phyloP scores from a whole-genome alignment of 2,329 filamentous ascomycete genomes.

The Ceratocystis alfenasii region DNA sequence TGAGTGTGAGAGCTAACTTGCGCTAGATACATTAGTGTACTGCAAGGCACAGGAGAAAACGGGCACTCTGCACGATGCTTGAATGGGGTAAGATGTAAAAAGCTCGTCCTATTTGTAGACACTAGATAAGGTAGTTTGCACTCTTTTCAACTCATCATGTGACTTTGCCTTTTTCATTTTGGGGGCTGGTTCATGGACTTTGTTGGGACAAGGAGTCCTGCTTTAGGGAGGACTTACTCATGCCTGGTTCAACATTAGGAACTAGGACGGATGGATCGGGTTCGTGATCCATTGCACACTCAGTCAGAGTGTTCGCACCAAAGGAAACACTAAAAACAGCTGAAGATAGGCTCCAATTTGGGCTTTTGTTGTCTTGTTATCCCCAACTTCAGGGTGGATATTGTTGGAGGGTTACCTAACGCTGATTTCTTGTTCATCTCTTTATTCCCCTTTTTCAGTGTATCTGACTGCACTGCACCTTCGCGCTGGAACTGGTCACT shows the following conservation, averaged over 20 bases:
- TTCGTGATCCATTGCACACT: background rate
- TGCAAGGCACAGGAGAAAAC: conserved; percentile 19
- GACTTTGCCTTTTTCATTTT: background rate
- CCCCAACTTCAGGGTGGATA: too few relatives aligned
- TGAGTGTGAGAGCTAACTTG: background rate
- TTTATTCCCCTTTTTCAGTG: too few relatives aligned
- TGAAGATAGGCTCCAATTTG: background rate
- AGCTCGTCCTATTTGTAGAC: too few relatives aligned
- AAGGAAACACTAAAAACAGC: conserved; percentile 4
- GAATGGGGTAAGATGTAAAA: conserved; percentile 2
- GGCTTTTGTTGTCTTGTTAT: background rate
- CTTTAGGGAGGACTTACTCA: background rate
- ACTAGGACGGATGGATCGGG: too few relatives aligned
- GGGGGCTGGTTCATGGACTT: background rate
- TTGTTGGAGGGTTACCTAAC: too few relatives aligned
- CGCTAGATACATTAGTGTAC: background rate
- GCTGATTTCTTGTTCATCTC: too few relatives aligned
- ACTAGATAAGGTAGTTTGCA: too few relatives aligned
- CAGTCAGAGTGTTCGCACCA: background rate
- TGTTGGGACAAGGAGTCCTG: background rate
- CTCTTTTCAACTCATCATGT: background rate
- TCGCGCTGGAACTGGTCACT: too few relatives aligned
- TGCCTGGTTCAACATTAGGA: too few relatives aligned
- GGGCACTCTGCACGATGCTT: conserved; percentile 17
- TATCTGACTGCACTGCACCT: too few relatives aligned